Base-by-base conservation (phyloP, 805 yeast species). In the Zygotorulaspora chibaensis region DNA sequence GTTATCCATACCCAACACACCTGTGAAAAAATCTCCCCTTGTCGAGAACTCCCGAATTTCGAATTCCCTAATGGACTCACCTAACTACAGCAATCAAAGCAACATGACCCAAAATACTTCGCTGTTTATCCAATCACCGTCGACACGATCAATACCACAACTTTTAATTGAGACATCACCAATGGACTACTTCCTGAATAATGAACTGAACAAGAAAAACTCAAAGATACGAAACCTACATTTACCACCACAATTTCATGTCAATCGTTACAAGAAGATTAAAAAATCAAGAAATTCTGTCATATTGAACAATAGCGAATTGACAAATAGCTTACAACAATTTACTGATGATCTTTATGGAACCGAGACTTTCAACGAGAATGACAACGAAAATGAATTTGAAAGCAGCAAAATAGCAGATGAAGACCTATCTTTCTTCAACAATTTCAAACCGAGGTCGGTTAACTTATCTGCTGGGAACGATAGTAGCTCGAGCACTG, bases 341-440 rank as follows among this genome's bases (percentile, higher is more conserved):
- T 58, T 66, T 31, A 66, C 67, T 2, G 65, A 63, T 47, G 70
- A 66, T 43, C 47, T 66, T 25, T 66, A 66, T 38, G 70, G 70
- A 8, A 53, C 54, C 9, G 57, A 53, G 15, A 48, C 43, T 45
- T 13, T n/a, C n/a, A 37, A n/a, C n/a, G 18, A 26, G 9, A 35
- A 39, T 12, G 38, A 42, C 34, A 29, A 28, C 26, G 37, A 45
- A 28, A 39, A 37, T 9, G 46, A 42, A 7, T 33, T 33, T 13
- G 36, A 33, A 33, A 33, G 36, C 16, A 33, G 36, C 13, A n/a
- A 33, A n/a, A 33, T 28, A 4, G 31, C 42, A 17, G 25, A 38
- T 13, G 49, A 46, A 16, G 48, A 44, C 33, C 35, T 46, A 13
- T 47, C 55, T 12, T 56, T 51, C 16, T 45, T 50, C 18, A 53